Evolutionary conservation across 2,329 filamentous ascomycete species (phyloP).

Genomic region (Cladosporium oxysporum): DNA sequence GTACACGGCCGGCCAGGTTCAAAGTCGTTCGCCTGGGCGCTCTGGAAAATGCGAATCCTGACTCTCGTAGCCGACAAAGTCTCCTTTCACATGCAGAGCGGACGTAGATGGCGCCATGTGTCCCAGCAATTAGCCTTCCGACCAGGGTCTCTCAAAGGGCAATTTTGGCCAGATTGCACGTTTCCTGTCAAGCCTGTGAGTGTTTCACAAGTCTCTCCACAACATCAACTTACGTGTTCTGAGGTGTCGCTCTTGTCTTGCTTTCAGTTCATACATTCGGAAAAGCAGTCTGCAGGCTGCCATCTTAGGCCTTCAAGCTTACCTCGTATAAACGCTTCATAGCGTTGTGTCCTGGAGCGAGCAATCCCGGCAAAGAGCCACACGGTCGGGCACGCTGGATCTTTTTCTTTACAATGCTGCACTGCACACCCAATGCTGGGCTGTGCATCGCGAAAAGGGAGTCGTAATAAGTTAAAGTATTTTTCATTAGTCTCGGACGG

Average conservation of each 20-base stretch:
- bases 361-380: background rate
- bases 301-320: background rate
- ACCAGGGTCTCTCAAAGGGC: background rate
- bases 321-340: background rate
- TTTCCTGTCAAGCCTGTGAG: background rate
- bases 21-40: background rate
- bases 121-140: background rate
- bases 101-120: constrained; percentile 8
- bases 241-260: background rate
- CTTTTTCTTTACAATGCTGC: background rate
- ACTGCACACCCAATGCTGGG: background rate
- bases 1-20: background rate
- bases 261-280: background rate
- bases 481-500: background rate
- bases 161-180: background rate
- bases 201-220: background rate
- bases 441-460: background rate
- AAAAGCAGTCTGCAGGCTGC: background rate
- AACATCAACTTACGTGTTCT: background rate
- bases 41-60: background rate
- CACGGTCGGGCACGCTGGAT: background rate
- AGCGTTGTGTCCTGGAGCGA: background rate
- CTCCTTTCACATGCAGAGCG: constrained; percentile 9
- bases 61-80: background rate
- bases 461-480: background rate